Base-by-base conservation (phyloP, 331 rosid genomes). In the Quercus phellos region DNA sequence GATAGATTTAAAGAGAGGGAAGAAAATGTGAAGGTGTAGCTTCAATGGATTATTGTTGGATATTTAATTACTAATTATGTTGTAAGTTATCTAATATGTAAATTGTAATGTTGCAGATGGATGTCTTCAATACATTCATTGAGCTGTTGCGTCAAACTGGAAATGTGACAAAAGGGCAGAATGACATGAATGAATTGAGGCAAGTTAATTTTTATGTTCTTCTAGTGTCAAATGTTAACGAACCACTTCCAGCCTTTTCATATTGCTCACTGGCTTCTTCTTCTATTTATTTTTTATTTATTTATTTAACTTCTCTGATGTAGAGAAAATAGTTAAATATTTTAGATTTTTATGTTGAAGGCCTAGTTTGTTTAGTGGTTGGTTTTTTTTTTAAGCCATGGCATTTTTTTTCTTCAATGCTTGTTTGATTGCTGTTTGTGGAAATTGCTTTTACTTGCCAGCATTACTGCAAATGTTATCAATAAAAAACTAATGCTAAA, bases 131-230 rank as follows among this genome's bases (percentile, higher is more conserved):
- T 83, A 93, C 99, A 24, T 95, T 95, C 88, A 91, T 85, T 74
- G 99, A 95, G 88, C 90, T 95, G 76, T 82, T 95, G 88, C 98
- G 95, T 82, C 99, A 95, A 87, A 95, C 99, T 60, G 98, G 99
- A 80, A 95, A 95, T 77, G 96, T 95, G 73, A 89, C 99, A n/a
- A 93, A 90, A 72, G 99, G 97, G 73, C 99, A 91, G 83, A 75
- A 78, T 77, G 99, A 95, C 81, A 78, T 84, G 34, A 83, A 93
- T 85, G 97, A 95, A 84, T 82, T 78, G 38, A 95, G 99, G 99
- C 88, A 85, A 90, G 91, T 80, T 76, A 60, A 67, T 71, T 75
- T 69, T 60, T 56, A 54, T 76, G 69, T 71, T 77, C 42, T 76
- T 60, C 43, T 51, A 55, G 35, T 73, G 32, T 32, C 27, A 34